phyloP scores from a whole-genome alignment of 768 basidiomycete species.

The Dioszegia aurantiaca region DNA sequence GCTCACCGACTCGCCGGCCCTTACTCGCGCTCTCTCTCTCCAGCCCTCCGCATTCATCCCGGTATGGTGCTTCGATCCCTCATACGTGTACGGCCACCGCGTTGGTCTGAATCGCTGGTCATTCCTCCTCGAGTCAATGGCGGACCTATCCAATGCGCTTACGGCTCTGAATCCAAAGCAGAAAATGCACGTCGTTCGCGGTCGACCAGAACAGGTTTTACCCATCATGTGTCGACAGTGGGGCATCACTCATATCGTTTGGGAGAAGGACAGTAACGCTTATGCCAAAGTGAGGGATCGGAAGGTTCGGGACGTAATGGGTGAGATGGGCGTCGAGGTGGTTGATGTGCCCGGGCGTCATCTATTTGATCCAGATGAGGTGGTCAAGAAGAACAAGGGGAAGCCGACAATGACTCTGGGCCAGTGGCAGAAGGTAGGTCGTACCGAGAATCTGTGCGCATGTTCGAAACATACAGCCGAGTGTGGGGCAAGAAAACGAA shows the following conservation, averaged over 20 bases:
- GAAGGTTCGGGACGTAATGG: conserved; percentile 36
- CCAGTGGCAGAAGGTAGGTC: conserved; percentile 48
- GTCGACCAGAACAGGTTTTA: conserved; percentile 47
- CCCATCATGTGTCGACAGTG: conserved; percentile 48
- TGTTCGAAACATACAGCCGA: no score
- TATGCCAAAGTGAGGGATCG: conserved; percentile 49
- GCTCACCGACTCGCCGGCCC: conserved; percentile 49
- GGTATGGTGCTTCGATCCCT: conserved; percentile 50
- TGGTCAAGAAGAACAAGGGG: conserved; percentile 46
- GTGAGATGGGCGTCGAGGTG: conserved; percentile 45
- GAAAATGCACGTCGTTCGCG: conserved; percentile 49
- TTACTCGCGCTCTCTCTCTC: conserved; percentile 34
- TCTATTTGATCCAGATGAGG: conserved; percentile 48
- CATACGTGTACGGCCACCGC: conserved; percentile 47
- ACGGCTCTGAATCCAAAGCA: conserved; percentile 45
- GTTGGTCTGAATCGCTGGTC: conserved; percentile 52
- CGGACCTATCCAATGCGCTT: conserved; percentile 39
- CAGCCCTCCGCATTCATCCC: conserved; percentile 40
- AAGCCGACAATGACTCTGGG: conserved; percentile 50
- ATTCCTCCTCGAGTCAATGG: conserved; percentile 48
- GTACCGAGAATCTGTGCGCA: no score
- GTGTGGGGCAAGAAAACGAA: no score
- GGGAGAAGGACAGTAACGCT: conserved; percentile 49
- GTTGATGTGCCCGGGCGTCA: conserved; percentile 51
- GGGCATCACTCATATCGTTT: conserved; percentile 53